A percentile compares a stretch with the other conserved stretches of the same genome.
phyloP scores from a whole-genome alignment of 805 yeast species.

The Komagataella phaffii region DNA sequence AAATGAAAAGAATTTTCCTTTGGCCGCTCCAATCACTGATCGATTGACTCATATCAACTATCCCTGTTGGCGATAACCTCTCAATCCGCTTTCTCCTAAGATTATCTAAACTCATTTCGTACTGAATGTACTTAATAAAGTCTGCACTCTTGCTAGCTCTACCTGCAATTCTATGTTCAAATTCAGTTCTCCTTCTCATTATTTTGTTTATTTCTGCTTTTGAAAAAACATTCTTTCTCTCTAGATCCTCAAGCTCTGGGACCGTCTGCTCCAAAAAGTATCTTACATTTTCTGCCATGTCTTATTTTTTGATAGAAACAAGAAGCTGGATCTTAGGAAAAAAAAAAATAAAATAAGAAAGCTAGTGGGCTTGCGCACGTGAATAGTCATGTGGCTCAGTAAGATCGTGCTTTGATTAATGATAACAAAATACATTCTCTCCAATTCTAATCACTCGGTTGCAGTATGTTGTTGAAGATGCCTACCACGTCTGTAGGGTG shows the following conservation, averaged over 20 bases:
- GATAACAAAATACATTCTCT: background rate
- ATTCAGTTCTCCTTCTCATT: constrained; percentile 90
- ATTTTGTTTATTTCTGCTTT: constrained; percentile 72
- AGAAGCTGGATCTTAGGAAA: background rate
- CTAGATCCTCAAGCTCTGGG: constrained; percentile 85
- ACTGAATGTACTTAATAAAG: constrained; percentile 65
- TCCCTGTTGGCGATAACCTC: constrained; percentile 41
- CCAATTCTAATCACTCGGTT: too few relatives aligned
- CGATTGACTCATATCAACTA: constrained; percentile 47
- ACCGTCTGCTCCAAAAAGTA: constrained; percentile 55
- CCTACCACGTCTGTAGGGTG: too few relatives aligned
- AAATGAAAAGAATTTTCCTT: constrained; percentile 69
- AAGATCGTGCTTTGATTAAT: background rate
- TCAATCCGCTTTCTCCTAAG: constrained; percentile 59
- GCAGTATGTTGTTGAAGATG: too few relatives aligned
- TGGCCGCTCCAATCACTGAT: constrained; percentile 81
- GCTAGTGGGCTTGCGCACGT: background rate
- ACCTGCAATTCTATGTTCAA: constrained; percentile 79
- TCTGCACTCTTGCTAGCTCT: constrained; percentile 73
- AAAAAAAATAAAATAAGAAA: background rate
- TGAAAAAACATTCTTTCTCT: constrained; percentile 67
- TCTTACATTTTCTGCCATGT: constrained; percentile 30
- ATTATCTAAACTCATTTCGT: constrained; percentile 68
- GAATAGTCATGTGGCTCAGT: background rate
- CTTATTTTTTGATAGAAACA: background rate